Evolutionary conservation across 768 basidiomycete species (phyloP), one percentile per base, ranked within the genome.

Genomic region (Daedalea quercina): DNA sequence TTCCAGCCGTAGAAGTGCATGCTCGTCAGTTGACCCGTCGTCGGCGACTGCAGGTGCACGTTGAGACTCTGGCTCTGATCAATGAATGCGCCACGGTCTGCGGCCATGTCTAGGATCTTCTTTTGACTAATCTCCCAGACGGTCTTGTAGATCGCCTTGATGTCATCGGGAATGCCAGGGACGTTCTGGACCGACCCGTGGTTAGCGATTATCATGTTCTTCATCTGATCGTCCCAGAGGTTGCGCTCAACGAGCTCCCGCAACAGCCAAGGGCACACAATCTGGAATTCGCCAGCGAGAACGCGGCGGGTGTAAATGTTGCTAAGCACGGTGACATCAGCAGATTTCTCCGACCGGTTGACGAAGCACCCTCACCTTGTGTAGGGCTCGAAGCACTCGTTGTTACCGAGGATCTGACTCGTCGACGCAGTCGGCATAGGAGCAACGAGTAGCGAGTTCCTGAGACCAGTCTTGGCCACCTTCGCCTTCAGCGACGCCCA

Each of bases 1-100:
- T 95, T 95, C 96, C 96, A 98, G n/a, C 94, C 96, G 67, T 97
- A 97, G 76, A 94, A 95, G 70, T 94, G 93, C 92, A 94, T 94
- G 56, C 86, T 89, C 35, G 93, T 94, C 57, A 99, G 76, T 69
- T 99, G 95, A 9, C 91, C 91, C 53, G 85, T 75, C 2, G 92
- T 92, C 26, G 95, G 95, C 35, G 86, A 75, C 66, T 90, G 84
- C 45, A 99, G 71, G 67, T 97, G 95, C 53, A 99, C 81, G 69
- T 98, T 98, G 67, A 99, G 73, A 56, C 85, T 88, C 73, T 98
- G 95, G 59, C 84, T 86, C 70, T 99, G 95, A 72, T 93, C 95
- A 70, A 98, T 96, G 75, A 85, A 99, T 1, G 96, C 93, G 35
- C 94, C 95, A 55, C 96, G 93, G 68, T 99, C 96, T n/a, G 96